Percentiles rank a stretch among this genome's conserved stretches.
Evolutionary conservation across 768 basidiomycete genomes (phyloP).

Genomic region (Hericium coralloides): DNA sequence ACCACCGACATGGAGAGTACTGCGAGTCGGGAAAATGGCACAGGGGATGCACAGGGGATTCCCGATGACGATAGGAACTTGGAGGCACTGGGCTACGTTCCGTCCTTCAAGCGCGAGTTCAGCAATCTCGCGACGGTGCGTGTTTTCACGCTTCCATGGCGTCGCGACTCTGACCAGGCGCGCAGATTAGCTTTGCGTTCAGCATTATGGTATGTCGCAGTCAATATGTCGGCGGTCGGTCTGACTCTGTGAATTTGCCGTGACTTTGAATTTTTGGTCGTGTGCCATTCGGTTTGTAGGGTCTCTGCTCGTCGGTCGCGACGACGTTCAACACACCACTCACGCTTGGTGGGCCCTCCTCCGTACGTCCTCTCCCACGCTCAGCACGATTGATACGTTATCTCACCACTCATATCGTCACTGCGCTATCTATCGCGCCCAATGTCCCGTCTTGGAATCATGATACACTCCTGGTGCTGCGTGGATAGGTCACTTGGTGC

Average conservation of each 20-base stretch:
- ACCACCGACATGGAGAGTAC: too few species aligned
- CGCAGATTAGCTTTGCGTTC: conserved; percentile 65
- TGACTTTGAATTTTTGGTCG: background rate
- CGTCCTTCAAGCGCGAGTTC: conserved; percentile 81
- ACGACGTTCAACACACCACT: conserved; percentile 75
- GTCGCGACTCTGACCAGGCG: background rate
- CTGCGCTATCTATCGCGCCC: too few species aligned
- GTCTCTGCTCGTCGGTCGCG: conserved; percentile 66
- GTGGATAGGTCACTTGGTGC: conserved; percentile 50
- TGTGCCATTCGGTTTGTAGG: conserved; percentile 25
- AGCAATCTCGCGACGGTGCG: conserved; percentile 71
- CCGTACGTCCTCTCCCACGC: conserved; percentile 31
- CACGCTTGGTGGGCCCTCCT: conserved; percentile 58
- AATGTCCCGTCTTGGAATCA: too few species aligned
- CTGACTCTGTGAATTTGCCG: too few species aligned
- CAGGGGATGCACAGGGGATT: too few species aligned
- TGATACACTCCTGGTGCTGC: too few species aligned
- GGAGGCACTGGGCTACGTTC: conserved; percentile 61
- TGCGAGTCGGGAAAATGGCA: too few species aligned
- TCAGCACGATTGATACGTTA: background rate
- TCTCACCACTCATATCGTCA: background rate
- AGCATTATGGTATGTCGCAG: conserved; percentile 52
- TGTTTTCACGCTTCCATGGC: background rate
- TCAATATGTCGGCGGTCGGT: background rate
- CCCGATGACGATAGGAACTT: conserved; percentile 55